Base-by-base conservation (phyloP, 2,329 filamentous ascomycete species). In the Trematosphaeria pertusa region DNA sequence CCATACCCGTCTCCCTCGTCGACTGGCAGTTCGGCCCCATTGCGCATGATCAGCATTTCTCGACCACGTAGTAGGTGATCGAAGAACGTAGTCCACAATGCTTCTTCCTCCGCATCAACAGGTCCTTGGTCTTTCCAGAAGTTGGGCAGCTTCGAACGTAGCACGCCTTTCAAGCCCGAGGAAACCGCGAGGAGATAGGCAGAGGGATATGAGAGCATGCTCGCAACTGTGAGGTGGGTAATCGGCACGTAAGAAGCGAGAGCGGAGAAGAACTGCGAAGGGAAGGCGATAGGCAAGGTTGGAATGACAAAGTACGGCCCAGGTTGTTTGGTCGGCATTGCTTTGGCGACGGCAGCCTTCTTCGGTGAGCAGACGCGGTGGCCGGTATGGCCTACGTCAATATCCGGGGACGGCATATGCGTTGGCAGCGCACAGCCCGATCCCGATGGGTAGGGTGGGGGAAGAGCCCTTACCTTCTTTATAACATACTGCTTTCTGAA, bases 231-330 rank as follows among this genome's bases (percentile, higher is more conserved):
- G 11, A 53, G 46, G 11, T 6, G 6, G 7, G 9, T 10, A 9
- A 45, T 1, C 1, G 49, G 46, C 2, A 31, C 43, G 8, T 45
- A 26, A 5, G 3, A 4, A n/a, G 22, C 49, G 12, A 50, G 36
- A 3, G 41, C 35, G 4, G 22, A 31, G 46, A 56, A 50, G 35
- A 48, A 50, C 2, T 34, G 9, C 1, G 32, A 32, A 5, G 52
- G 52, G n/a, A 28, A 45, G 1, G 52, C 52, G 14, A 56, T 20
- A 3, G 46, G 43, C 1, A 53, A 44, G 0, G 52, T 56, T 7
- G 50, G 28, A 14, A 56, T 42, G n/a, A 50, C 38, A 42, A 56
- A 56, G 17, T 35, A 43, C 9, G 43, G 32, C 17, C 24, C 36
- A 12, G 3, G 7, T 32, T 18, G 12, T 12, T 18, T 31, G 26